Evolutionary conservation across 2,329 filamentous ascomycete genomes (phyloP).

Genomic region (Epichloe baconii): DNA sequence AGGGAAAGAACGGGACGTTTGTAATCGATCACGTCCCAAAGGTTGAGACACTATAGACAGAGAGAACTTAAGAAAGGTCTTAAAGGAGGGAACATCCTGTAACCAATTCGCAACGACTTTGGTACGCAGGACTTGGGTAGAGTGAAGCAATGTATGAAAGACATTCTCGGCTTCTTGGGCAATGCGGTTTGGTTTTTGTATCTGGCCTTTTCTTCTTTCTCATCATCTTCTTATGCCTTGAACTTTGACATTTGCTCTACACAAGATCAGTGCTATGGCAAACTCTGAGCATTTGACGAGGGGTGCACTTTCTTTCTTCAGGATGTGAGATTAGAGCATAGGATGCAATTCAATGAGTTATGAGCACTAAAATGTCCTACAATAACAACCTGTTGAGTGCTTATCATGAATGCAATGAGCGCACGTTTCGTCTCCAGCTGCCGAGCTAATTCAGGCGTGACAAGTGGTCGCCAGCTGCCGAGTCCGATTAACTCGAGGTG

Average conservation of each 20-base stretch:
- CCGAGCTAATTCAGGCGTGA: no score
- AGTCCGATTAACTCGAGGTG: not conserved
- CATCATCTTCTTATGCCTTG: slow-evolving; percentile 5
- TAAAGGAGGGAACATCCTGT: slow-evolving; percentile 16
- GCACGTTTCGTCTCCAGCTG: no score
- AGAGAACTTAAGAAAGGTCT: slow-evolving; percentile 12
- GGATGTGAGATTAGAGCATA: slow-evolving; percentile 2
- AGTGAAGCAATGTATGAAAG: slow-evolving; percentile 21
- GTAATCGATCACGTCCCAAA: slow-evolving; percentile 17
- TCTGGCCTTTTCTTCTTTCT: slow-evolving; percentile 6
- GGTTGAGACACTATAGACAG: slow-evolving; percentile 24
- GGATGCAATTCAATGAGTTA: slow-evolving; percentile 1
- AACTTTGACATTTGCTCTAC: not conserved
- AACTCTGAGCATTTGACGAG: not conserved
- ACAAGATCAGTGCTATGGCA: not conserved
- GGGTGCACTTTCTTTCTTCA: not conserved
- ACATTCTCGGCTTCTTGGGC: slow-evolving; percentile 15
- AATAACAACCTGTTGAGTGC: not conserved
- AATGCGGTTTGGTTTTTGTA: slow-evolving; percentile 10
- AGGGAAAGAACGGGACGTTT: slow-evolving; percentile 5
- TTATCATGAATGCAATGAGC: no score
- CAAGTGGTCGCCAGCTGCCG: not conserved
- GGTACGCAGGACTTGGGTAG: slow-evolving; percentile 19
- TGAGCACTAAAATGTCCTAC: not conserved
- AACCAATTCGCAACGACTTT: slow-evolving; percentile 25